Evolutionary conservation across 2,329 filamentous ascomycete genomes (phyloP).

Genomic region (Talaromyces islandicus): DNA sequence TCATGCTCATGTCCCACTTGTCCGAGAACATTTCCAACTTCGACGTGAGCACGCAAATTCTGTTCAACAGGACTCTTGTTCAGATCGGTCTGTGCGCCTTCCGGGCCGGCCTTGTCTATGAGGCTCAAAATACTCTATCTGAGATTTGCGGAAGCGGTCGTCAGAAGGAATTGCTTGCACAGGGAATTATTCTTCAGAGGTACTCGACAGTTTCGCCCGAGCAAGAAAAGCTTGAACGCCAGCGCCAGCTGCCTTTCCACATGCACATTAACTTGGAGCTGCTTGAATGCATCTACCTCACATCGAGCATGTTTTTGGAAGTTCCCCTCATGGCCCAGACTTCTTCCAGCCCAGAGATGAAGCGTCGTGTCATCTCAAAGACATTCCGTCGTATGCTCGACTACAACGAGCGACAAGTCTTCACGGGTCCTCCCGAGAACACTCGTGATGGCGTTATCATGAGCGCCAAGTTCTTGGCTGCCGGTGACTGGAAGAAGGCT

Average conservation of each 20-base stretch:
- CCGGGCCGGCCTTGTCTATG: constrained; percentile 92
- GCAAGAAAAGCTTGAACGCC: constrained; percentile 94
- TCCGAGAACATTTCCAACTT: constrained; percentile 97
- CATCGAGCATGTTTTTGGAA: constrained; percentile 98
- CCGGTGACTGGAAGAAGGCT: constrained; percentile 97
- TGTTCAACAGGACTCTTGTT: constrained; percentile 96
- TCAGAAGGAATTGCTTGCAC: constrained; percentile 94
- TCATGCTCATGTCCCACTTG: constrained; percentile 99
- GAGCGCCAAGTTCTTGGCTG: constrained; percentile 91
- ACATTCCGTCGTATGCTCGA: constrained; percentile 98
- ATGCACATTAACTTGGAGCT: constrained; percentile 99
- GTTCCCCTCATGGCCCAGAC: constrained; percentile 96
- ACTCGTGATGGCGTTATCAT: constrained; percentile 99
- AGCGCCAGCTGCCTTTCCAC: constrained; percentile 97
- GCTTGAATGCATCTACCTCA: constrained; percentile 95
- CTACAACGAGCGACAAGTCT: constrained; percentile 98
- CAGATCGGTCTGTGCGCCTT: constrained; percentile 98
- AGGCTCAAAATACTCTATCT: constrained; percentile 94
- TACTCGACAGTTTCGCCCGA: constrained; percentile 95
- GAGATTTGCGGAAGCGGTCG: constrained; percentile 97
- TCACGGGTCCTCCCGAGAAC: constrained; percentile 97
- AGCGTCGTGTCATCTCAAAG: constrained; percentile 98
- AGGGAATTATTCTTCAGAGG: constrained; percentile 97
- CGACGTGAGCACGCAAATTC: constrained; percentile 93
- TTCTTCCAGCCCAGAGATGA: constrained; percentile 91